Evolutionary conservation across 2,329 filamentous ascomycete genomes (phyloP).

Genomic region (Penicillium frequentans): DNA sequence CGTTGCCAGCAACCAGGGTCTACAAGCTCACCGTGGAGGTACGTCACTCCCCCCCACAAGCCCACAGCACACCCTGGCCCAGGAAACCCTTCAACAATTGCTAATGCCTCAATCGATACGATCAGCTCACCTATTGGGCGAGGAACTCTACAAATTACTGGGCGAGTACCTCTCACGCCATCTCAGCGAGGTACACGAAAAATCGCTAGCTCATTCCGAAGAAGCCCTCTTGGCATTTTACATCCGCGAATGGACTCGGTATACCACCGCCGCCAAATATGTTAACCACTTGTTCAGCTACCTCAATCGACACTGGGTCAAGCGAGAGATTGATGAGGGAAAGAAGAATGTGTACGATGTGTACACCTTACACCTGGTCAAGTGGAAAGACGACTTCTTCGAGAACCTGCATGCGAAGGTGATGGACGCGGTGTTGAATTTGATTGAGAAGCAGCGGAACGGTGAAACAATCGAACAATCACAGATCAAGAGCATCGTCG

Average conservation of each 20-base stretch:
- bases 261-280: slow-evolving; percentile 93
- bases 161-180: slow-evolving; percentile 81
- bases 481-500: slow-evolving; percentile 95
- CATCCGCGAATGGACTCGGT: slow-evolving; percentile 94
- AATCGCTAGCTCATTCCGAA: slow-evolving; percentile 78
- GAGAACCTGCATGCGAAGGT: slow-evolving; percentile 79
- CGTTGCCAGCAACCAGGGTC: slow-evolving; percentile 57
- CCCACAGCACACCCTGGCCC: neutral
- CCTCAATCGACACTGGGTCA: slow-evolving; percentile 97
- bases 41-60: slow-evolving; percentile 23
- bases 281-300: slow-evolving; percentile 97
- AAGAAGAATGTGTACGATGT: slow-evolving; percentile 99
- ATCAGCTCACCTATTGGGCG: slow-evolving; percentile 85
- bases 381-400: slow-evolving; percentile 93
- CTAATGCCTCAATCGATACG: neutral
- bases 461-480: slow-evolving; percentile 97
- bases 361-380: slow-evolving; percentile 92
- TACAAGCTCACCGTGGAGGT: slow-evolving; percentile 70
- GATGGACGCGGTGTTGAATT: slow-evolving; percentile 90
- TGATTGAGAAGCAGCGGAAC: slow-evolving; percentile 95
- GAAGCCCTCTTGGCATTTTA: slow-evolving; percentile 91
- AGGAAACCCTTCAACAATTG: neutral
- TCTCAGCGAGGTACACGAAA: slow-evolving; percentile 66
- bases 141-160: slow-evolving; percentile 91
- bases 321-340: slow-evolving; percentile 96